These are phyloP conservation scores for Albugo laibachii DNA, from an alignment of 352 stramenopile genomes.

Conservation along the genomic window DNA sequence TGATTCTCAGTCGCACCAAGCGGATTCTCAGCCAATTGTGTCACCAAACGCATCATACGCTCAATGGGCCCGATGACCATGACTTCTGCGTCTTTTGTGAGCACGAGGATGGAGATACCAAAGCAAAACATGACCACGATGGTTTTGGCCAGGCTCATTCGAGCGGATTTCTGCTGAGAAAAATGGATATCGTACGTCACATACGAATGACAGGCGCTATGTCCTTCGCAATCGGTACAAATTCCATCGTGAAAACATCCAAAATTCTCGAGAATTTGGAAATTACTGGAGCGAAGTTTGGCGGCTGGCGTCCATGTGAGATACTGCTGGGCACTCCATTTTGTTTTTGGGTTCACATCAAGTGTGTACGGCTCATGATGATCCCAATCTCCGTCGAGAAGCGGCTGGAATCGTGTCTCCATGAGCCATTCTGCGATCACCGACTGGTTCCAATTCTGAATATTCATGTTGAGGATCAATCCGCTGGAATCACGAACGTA, in stretches of 20 bases:
- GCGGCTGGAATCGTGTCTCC: constrained; percentile 27
- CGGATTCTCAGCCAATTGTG: constrained; percentile 40
- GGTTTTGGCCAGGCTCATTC: constrained; percentile 72
- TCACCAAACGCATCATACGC: constrained; percentile 83
- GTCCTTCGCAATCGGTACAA: constrained; percentile 26
- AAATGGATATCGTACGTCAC: constrained; percentile 60
- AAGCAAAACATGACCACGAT: constrained; percentile 84
- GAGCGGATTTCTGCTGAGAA: constrained; percentile 15
- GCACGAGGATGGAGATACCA: constrained; percentile 77
- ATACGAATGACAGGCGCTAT: constrained; percentile 31
- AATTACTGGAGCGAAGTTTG: constrained; percentile 33
- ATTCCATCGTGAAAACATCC: constrained; percentile 45
- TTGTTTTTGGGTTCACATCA: constrained; percentile 39
- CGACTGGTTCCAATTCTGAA: constrained; percentile 23
- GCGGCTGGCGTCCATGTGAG: constrained; percentile 15
- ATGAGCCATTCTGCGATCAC: constrained; percentile 31
- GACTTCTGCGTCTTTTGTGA: constrained; percentile 84
- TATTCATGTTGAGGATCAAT: constrained; percentile 35
- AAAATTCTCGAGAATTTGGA: constrained; percentile 34
- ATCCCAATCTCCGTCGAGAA: constrained; percentile 27
- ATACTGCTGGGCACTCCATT: constrained; percentile 34
- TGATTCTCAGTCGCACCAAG: constrained; percentile 63
- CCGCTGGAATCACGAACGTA: constrained; percentile 60
- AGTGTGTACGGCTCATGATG: constrained; percentile 17
- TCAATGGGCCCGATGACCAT: constrained; percentile 95